Conservation (phyloP, 1,284 basidiomycete species). For the Cryptococcus sp. region DNA sequence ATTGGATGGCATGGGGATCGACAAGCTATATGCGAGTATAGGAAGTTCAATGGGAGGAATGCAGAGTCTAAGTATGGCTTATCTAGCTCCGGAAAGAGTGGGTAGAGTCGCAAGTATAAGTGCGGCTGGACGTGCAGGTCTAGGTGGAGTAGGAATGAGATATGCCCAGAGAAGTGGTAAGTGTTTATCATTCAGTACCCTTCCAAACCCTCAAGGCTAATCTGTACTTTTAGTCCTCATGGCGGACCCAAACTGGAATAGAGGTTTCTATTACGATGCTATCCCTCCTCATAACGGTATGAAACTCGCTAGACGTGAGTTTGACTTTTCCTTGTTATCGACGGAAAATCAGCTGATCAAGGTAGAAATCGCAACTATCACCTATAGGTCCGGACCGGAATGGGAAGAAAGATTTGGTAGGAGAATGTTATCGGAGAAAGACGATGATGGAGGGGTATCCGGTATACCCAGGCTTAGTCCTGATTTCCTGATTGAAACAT, state of each 20-base stretch:
- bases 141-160: constrained; percentile 89
- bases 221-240: constrained; percentile 69
- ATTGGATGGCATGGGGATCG: constrained; percentile 77
- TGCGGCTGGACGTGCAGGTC: constrained; percentile 85
- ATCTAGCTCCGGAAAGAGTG: constrained; percentile 85
- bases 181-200: constrained; percentile 25
- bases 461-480: constrained; percentile 74
- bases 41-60: constrained; percentile 96
- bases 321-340: constrained; percentile 1
- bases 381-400: constrained; percentile 96
- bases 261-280: constrained; percentile 95
- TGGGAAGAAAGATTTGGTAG: constrained; percentile 97
- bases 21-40: constrained; percentile 84
- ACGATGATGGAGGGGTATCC: constrained; percentile 18
- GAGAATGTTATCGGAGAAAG: constrained; percentile 44
- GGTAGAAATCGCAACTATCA: constrained; percentile 95
- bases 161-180: constrained; percentile 89
- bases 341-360: neutral
- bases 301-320: constrained; percentile 93
- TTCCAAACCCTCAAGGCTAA: neutral
- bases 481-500: constrained; percentile 98
- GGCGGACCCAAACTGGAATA: constrained; percentile 99
- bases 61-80: constrained; percentile 93
- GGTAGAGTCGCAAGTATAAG: constrained; percentile 87
- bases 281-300: constrained; percentile 94